These are phyloP conservation scores for Rhodosporidiobolus odoratus DNA, from an alignment of 768 basidiomycete species.

Conservation along the genomic window DNA sequence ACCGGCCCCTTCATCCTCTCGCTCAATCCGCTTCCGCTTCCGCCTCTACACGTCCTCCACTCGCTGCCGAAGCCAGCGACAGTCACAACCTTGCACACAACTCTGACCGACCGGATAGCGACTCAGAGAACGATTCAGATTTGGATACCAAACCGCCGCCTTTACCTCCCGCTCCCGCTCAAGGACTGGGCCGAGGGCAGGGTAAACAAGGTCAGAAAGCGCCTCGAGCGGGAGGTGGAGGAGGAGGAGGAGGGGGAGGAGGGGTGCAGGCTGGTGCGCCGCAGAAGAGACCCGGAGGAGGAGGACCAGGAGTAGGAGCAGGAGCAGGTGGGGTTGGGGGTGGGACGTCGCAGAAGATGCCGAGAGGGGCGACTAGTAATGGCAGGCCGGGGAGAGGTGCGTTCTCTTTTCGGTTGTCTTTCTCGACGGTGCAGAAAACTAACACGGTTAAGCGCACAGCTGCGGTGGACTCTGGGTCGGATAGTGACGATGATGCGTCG, in stretches of 20 bases:
- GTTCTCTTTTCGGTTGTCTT: too few species aligned
- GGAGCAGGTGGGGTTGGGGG: too few species aligned
- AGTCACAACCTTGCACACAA: too few species aligned
- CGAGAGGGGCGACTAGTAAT: not conserved
- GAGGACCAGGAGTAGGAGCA: not conserved
- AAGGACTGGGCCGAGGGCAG: not conserved
- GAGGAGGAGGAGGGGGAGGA: not conserved
- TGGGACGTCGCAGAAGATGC: not conserved
- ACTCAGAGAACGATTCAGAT: slow-evolving; percentile 23
- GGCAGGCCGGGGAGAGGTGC: too few species aligned
- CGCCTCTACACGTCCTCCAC: too few species aligned
- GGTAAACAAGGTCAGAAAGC: not conserved
- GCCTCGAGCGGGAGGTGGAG: not conserved
- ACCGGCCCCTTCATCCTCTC: slow-evolving; percentile 5
- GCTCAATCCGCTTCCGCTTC: slow-evolving; percentile 11
- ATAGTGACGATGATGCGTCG: not conserved
- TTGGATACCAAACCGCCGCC: not conserved
- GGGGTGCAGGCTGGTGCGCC: slow-evolving; percentile 7
- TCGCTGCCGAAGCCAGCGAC: too few species aligned
- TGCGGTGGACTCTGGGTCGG: too few species aligned
- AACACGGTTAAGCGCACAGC: too few species aligned
- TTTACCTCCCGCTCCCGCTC: too few species aligned
- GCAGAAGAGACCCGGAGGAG: not conserved
- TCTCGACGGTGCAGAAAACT: too few species aligned
- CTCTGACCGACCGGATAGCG: slow-evolving; percentile 17